Evolutionary conservation across 441 rosid species (phyloP).

Genomic region (Flueggea neowawraea): DNA sequence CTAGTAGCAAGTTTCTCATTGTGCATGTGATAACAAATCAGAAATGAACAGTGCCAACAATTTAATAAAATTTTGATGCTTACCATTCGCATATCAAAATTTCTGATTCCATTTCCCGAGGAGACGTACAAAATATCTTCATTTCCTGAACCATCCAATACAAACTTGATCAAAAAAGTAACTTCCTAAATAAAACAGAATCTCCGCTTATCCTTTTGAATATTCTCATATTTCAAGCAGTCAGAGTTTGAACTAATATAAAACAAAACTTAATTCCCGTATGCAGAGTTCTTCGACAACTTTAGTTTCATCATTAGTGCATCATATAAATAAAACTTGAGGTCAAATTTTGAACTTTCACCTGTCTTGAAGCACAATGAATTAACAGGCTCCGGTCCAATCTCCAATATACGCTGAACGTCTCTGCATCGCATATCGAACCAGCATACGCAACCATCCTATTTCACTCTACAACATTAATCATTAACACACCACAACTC

Average conservation of each 20-base stretch:
- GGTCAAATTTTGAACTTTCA: conserved; percentile 13
- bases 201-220: too few species aligned
- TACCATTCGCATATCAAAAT: conserved; percentile 85
- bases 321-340: too few species aligned
- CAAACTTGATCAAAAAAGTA: too few species aligned
- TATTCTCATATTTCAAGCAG: too few species aligned
- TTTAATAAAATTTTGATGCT: not conserved
- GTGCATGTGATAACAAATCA: too few species aligned
- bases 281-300: too few species aligned
- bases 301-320: too few species aligned
- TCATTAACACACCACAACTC: not conserved
- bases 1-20: too few species aligned
- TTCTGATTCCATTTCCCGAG: conserved; percentile 60
- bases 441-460: conserved; percentile 98
- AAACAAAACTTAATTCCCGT: too few species aligned
- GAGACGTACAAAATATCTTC: conserved; percentile 71
- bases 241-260: too few species aligned
- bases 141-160: conserved; percentile 41
- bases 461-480: not conserved
- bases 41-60: too few species aligned
- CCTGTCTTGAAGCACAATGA: conserved; percentile 86
- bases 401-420: conserved; percentile 55
- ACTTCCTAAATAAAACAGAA: too few species aligned
- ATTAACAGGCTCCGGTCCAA: conserved; percentile 64
- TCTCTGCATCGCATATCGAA: conserved; percentile 93